Base-by-base conservation (phyloP, 192 early-diverging fungal species). In the Cladochytrium replicatum region DNA sequence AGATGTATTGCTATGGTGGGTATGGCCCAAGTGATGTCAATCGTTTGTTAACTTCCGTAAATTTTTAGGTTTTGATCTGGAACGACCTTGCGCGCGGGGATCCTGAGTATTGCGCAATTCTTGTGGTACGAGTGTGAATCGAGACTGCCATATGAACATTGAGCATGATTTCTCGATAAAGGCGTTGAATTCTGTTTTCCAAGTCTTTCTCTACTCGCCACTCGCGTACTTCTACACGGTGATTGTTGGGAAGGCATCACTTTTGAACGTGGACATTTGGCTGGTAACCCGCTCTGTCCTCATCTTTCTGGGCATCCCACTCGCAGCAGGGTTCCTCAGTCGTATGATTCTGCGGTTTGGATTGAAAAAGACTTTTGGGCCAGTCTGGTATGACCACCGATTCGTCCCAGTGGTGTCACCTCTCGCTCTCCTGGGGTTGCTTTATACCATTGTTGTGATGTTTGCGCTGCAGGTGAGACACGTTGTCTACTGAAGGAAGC, bases 1-100 rank as follows among this genome's bases (percentile, higher is more conserved):
- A 62, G 80, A 17, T 85, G 83, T 62, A 85, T 84, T 55, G 85
- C 85, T 29, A 85, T 87, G 83, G 85, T 87, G n/a, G n/a, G n/a
- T n/a, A n/a, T n/a, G n/a, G n/a, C n/a, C n/a, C n/a, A n/a, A n/a
- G n/a, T n/a, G n/a, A n/a, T n/a, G n/a, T n/a, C n/a, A n/a, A n/a
- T n/a, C n/a, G n/a, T n/a, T n/a, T n/a, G n/a, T n/a, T n/a, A n/a
- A n/a, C n/a, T n/a, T n/a, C n/a, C n/a, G n/a, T n/a, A n/a, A n/a
- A n/a, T n/a, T n/a, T n/a, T n/a, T n/a, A n/a, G n/a, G n/a, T n/a
- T 2, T 50, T 87, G 38, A 82, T 87, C 8, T 85, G 85, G 83
- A 82, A 81, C 54, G 53, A 80, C 25, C 67, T 87, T 3, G 78
- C 83, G 24, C 58, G 54, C 5, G 83, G 85, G 0, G 78, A 87